Evolutionary conservation across 2,329 filamentous ascomycete genomes (phyloP), one percentile per base, ranked within the genome.

Genomic region (Fusarium sp.): DNA sequence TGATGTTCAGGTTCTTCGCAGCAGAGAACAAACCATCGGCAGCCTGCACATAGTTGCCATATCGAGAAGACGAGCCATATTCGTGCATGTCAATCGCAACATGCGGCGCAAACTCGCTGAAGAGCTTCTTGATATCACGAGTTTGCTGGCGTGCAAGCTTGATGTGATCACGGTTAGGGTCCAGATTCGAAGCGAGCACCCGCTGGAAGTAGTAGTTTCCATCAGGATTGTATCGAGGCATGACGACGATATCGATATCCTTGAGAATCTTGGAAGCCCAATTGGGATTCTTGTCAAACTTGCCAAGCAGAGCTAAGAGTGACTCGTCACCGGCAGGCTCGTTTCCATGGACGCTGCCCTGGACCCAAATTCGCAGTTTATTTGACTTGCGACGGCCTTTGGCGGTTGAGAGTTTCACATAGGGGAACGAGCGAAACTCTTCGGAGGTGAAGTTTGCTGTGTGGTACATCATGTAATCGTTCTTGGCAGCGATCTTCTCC

Each of bases 161-260:
- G 3, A 72, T 72, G n/a, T 78, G 76, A 26, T 78, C 77, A 2
- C 77, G 73, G 54, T 78, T 78, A 1, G 77, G 77, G 31, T 78
- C 77, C 10, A 72, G 75, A 42, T 72, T 75, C 1, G 73, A 72
- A 0, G 77, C 72, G 1, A 78, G 53, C 0, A 56, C 63, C 3
- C 77, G 73, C 65, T 78, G 77, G 59, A 78, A 78, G 57, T 78
- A 78, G 23, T 69, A 74, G 4, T 77, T 74, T 2, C 77, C 77
- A n/a, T 78, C 77, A 1, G 76, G 75, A 31, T 78, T 78, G 26
- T 78, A 78, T 0, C 77, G 70, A 0, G 76, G 77, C 8, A 78
- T 40, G 13, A 78, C 44, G 12, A 78, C 47, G 1, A 78, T 71
- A 8, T 78, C 77, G 1, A 75, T 58, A 4, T 75, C 71, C 16